Evolutionary conservation across 2,329 filamentous ascomycete species (phyloP), one percentile per base, ranked within the genome.

Genomic region (Colletotrichum abscissum): DNA sequence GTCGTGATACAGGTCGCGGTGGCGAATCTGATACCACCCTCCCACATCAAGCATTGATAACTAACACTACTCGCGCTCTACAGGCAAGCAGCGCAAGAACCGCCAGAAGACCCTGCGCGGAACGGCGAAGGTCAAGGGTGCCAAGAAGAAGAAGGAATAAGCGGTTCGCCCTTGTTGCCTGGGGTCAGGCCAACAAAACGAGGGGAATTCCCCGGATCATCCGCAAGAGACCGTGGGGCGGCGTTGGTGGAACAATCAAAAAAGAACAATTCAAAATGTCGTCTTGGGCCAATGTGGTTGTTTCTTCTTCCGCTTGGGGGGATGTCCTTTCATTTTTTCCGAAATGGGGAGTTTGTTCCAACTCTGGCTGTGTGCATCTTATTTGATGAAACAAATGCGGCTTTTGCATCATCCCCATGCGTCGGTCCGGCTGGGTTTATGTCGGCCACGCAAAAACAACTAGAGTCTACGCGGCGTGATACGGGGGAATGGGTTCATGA

Each of bases 81-180:
- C 88, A 98, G 96, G 96, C 93, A 99, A 99, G 92, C 97, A 98
- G 91, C 94, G 97, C 91, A 99, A 99, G 95, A 99, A 99, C 94
- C 92, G 96, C 87, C 92, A 94, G 89, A 98, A 99, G 95, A 97
- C 96, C 85, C 93, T 98, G 87, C 94, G 97, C 81, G 97, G 97
- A 86, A 97, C 95, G 82, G 96, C 95, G 84, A 99, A 99, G 95
- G 92, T 92, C 91, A 98, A 98, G 94, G 95, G 95, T 86, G 93
- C 92, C 85, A 92, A 92, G 90, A 91, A 93, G 88, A 97, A 97
- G 92, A 97, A 98, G 93, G 94, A 94, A 88, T 95, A 94, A 89
- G 87, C 86, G 85, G 79, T 79, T 84, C 81, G 80, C 78, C 42
- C 66, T 78, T 74, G 75, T 78, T 63, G 69, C 65, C 69, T 69